A percentile compares a stretch with the other conserved stretches of the same genome.
These are phyloP conservation scores for Telfairia occidentalis DNA, from an alignment of 331 rosid species.

Conservation along the genomic window DNA sequence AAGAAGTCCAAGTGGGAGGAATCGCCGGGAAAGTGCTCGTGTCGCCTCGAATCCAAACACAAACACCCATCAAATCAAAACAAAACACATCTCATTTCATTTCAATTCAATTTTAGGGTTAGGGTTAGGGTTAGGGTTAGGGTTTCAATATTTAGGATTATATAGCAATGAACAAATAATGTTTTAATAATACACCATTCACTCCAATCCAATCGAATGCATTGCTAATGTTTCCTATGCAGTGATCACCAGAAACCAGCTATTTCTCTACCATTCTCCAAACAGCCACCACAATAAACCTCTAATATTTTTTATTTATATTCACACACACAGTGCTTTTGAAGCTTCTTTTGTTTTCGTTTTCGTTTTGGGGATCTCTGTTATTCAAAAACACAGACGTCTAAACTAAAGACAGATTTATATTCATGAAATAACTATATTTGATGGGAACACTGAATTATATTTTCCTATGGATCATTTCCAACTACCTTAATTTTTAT, in stretches of 20 bases:
- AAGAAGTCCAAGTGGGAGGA: constrained; percentile 62
- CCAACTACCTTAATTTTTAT: neutral
- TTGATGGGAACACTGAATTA: neutral
- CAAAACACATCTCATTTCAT: no score
- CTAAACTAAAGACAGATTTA: neutral
- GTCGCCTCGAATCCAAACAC: constrained; percentile 87
- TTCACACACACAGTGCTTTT: neutral
- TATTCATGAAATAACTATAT: neutral
- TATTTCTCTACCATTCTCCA: neutral
- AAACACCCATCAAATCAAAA: constrained; percentile 15
- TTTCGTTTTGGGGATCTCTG: neutral
- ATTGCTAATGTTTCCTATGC: neutral
- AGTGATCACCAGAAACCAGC: neutral
- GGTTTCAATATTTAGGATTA: neutral
- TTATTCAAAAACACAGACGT: neutral
- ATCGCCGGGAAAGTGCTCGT: constrained; percentile 96
- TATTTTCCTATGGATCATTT: neutral
- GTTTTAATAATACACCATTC: no score
- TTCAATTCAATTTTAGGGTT: neutral
- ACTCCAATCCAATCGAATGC: neutral
- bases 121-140: constrained; percentile 13
- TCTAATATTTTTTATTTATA: neutral
- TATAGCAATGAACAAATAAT: no score
- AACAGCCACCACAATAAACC: neutral
- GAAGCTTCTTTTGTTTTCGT: neutral